Percentiles rank a stretch among this genome's conserved stretches.
Conservation (phyloP, 768 basidiomycete species). For the Pholiota conissans region DNA sequence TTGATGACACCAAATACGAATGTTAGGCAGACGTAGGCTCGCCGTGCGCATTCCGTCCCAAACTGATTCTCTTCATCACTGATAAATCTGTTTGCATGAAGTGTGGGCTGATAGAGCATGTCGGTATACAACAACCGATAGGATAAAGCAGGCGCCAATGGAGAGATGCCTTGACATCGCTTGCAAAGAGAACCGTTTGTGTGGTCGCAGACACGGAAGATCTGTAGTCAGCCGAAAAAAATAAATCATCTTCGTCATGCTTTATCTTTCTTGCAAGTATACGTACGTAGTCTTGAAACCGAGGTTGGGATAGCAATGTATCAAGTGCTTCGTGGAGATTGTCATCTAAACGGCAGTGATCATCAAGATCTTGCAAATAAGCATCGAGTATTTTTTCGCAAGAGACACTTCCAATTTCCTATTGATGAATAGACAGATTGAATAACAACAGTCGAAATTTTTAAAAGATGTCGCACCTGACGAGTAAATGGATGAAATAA, state of each 20-base stretch:
- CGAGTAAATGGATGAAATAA: conserved; percentile 1
- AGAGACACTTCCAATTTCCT: not conserved
- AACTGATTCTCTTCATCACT: not conserved
- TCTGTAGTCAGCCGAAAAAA: not conserved
- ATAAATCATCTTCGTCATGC: not conserved
- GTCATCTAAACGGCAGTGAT: not conserved
- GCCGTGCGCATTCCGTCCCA: not conserved
- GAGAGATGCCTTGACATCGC: not conserved
- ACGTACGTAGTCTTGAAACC: conserved; percentile 5
- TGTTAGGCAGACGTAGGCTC: not conserved
- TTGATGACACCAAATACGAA: not conserved
- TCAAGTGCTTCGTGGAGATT: not conserved
- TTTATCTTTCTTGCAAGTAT: not conserved
- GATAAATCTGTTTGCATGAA: not conserved
- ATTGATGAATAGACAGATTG: not conserved
- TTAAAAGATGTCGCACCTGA: not conserved
- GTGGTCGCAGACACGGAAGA: conserved; percentile 3
- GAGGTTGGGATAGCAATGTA: not conserved
- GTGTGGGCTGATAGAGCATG: not conserved
- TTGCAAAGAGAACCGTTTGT: not conserved
- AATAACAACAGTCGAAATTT: not conserved
- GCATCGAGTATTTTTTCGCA: not conserved
- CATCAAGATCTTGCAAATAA: not conserved
- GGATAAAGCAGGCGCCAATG: not conserved
- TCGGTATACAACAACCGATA: conserved; percentile 3